Evolutionary conservation across 495 filamentous ascomycete genomes (phyloP), one percentile per base, ranked within the genome.

Genomic region (Aspergillus saccharolyticus): DNA sequence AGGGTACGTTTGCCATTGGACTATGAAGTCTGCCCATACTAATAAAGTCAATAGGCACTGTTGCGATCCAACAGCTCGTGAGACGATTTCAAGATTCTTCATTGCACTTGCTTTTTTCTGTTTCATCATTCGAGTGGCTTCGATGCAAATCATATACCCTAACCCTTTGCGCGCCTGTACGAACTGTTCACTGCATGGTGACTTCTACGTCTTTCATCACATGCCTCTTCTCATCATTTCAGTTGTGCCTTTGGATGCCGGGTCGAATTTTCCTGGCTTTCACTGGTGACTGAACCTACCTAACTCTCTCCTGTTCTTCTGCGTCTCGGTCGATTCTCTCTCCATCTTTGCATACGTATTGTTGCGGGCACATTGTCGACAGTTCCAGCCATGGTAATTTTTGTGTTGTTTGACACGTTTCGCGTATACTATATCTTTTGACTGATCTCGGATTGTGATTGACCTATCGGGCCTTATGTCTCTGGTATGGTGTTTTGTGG

Each of bases 1-100:
- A 81, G 85, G 78, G 87, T 89, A 81, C 77, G 84, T 81, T 63
- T 18, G 10, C 19, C 17, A 44, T 22, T 2, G 21, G 21, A 42
- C 21, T 30, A 10, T 8, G 63, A 58, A 56, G 56, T 57, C 59
- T 66, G 60, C 59, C 15, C 30, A 52, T 50, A 28, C 50, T 51
- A 54, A 73, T 30, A 56, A 57, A n/a, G 28, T 54, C 33, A 53
- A 49, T 54, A 74, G 71, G 61, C 69, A 55, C 52, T 76, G 54
- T 54, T 76, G 53, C 73, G 73, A 59, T 74, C 71, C 33, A 76
- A 76, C 58, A 74, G 73, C 62, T 74, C 70, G 57, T 76, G 64
- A 68, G 53, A 51, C 61, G 59, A 43, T 60, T n/a, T 46, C 33
- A 55, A 45, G 52, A 52, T 44, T 6, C 33, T 39, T 62, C 48